phyloP scores from a whole-genome alignment of 2,329 filamentous ascomycete genomes.

The Zasmidium angulare region DNA sequence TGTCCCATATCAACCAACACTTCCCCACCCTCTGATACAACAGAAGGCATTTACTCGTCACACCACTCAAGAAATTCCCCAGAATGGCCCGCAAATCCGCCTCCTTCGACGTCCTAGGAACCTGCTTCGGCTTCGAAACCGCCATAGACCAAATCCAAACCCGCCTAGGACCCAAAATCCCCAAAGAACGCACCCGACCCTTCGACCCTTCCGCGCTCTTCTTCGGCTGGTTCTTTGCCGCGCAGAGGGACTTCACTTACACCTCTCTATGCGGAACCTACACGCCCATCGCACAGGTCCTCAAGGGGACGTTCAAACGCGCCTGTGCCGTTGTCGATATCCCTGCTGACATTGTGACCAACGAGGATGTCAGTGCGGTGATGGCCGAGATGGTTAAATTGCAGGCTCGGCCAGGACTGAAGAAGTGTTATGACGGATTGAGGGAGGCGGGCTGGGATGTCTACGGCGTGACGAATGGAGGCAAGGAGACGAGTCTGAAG shows the following conservation, averaged over 20 bases:
- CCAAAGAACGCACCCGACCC: constrained; percentile 17
- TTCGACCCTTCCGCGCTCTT: constrained; percentile 22
- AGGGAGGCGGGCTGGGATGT: constrained; percentile 30
- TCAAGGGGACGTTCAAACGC: constrained; percentile 27
- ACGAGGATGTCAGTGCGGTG: constrained; percentile 30
- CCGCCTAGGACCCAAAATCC: constrained; percentile 23
- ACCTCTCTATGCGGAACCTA: constrained; percentile 27
- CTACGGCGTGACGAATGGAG: constrained; percentile 33
- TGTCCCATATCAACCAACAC: neutral
- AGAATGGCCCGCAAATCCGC: constrained; percentile 23
- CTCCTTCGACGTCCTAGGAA: constrained; percentile 34
- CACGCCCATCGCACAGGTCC: constrained; percentile 30
- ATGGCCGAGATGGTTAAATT: constrained; percentile 26
- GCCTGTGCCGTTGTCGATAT: constrained; percentile 29
- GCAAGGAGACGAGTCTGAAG: constrained; percentile 29
- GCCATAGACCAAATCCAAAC: constrained; percentile 25
- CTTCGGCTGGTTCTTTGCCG: constrained; percentile 34
- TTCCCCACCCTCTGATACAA: too few relatives aligned
- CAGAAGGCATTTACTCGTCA: neutral
- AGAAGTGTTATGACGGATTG: constrained; percentile 31
- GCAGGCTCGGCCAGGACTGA: constrained; percentile 24
- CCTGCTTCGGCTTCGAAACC: constrained; percentile 31
- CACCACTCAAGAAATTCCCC: neutral
- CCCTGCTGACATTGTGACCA: constrained; percentile 18
- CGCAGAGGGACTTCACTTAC: constrained; percentile 34